Evolutionary conservation across 495 filamentous ascomycete genomes (phyloP), one percentile per base, ranked within the genome.

Genomic region (Penicillium coffeae): DNA sequence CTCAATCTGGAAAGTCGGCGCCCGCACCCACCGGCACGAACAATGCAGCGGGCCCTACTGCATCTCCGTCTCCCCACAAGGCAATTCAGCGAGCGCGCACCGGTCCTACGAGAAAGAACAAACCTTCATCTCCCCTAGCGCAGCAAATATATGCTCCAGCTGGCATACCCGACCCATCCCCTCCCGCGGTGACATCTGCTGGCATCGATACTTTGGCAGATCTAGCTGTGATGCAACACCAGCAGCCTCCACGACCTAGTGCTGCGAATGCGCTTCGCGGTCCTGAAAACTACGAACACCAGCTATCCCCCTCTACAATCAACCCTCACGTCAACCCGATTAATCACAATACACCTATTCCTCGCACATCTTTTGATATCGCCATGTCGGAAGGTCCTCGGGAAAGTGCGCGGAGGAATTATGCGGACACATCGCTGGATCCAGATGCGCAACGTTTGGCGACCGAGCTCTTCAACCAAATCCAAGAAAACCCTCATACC

Each of bases 151-250:
- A 73, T 52, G 55, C 70, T 38, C 51, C 73, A 34, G 30, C 60
- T 15, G 60, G 55, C 7, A 34, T 67, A 20, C 49, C 66, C 7
- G 70, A 72, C 32, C 56, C 65, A 16, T 68, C 69, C n/a, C 63
- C 61, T 22, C 52, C 69, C 12, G 42, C 52, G 15, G 49, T 44
- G 16, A 63, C 81, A 8, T 82, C 80, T 13, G 71, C 79, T 1
- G 77, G 77, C 14, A 85, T 85, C 80, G 82, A 85, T 50, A 80
- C 82, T 15, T 62, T 86, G 41, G 82, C 82, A 32, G 83, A 85
- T 57, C 60, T 85, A 25, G 83, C 83, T 36, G 76, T 82, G 3
- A 84, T 85, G 79, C 82, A 85, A 64, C 77, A 81, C 47, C 78
- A 78, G 38, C 82, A 86, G 50, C 76, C 73, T 3, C 66, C 71